Base-by-base conservation (phyloP, 2,329 filamentous ascomycete species). In the Mycocentrospora acerina region DNA sequence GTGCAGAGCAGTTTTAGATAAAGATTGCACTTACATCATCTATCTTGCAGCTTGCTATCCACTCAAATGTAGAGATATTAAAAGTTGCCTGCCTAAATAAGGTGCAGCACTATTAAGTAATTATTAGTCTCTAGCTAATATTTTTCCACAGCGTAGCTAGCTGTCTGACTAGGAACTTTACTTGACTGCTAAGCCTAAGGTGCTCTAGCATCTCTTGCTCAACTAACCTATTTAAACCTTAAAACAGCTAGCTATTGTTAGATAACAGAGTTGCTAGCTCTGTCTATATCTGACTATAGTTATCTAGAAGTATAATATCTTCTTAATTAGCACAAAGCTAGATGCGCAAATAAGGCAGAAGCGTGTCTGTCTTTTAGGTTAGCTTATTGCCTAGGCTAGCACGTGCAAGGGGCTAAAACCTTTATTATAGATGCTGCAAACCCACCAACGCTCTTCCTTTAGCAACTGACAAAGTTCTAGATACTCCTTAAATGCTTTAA, bases 361-460 rank as follows among this genome's bases (percentile, higher is more conserved):
- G n/a, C n/a, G n/a, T n/a, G n/a, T n/a, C n/a, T n/a, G n/a, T n/a
- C n/a, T n/a, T n/a, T n/a, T n/a, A n/a, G n/a, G n/a, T n/a, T n/a
- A n/a, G n/a, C n/a, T n/a, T n/a, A n/a, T n/a, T n/a, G n/a, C n/a
- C n/a, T n/a, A n/a, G n/a, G n/a, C n/a, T n/a, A n/a, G n/a, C n/a
- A 28, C 35, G 35, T 32, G 19, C 14, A 27, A n/a, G 16, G 22
- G 29, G 29, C 19, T 31, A 11, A 32, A 26, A 38, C 35, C 35
- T 38, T 38, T 38, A 22, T 38, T 17, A 15, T 37, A 37, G 13
- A 37, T 32, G 27, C 22, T 32, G 27, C 28, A 37, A 7, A 32
- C 29, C 35, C n/a, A 38, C 35, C 19, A 38, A 12, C n/a, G 22
- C 29, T 38, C 29, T 18, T 32, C 35, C 24, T 32, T 13, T 29